Base-by-base conservation (phyloP, 805 yeast species). In the Kazachstania psychrophila region DNA sequence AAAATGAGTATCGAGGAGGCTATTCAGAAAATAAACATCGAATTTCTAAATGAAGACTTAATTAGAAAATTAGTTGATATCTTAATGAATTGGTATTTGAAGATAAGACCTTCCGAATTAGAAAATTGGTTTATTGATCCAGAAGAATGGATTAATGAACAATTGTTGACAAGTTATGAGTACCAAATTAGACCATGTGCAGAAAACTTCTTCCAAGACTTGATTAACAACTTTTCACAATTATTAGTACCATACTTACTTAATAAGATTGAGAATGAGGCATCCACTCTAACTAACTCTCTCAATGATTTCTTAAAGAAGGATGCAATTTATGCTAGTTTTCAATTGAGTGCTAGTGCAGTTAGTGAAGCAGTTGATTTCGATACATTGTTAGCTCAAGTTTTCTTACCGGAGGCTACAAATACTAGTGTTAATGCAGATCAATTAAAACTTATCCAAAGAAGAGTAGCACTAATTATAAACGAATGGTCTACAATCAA, bases 141-240 rank as follows among this genome's bases (percentile, higher is more conserved):
- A 0, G 97, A 87, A 55, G 96, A 86, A 56, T 92, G 94, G 85
- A 77, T 83, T 15, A 77, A 78, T 44, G 95, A 86, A 51, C 94
- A 87, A 46, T 62, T 79, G 39, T 70, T 77, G 34, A 65, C 75
- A 5, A 78, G 80, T 52, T 86, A 84, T 77, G 96, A 88, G 52
- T 85, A 66, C 54, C 88, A 83, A 53, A 69, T 87, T 10, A 67
- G 94, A 39, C 86, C 89, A 3, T 85, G 96, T 60, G 86, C 95
- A 0, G 95, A 85, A 47, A 78, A 78, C 52, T 77, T 86, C 46
- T 87, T 78, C 53, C 83, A 79, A 46, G 92, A 81, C 51, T 60
- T 88, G 44, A 72, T 84, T 26, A 66, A 68, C 32, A 69, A 70
- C 42, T 85, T 79, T 60, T 76, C 77, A 34, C 75, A 69, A 13